Base-by-base conservation (phyloP, 306 rosid species). In the Cicer yamashitae region DNA sequence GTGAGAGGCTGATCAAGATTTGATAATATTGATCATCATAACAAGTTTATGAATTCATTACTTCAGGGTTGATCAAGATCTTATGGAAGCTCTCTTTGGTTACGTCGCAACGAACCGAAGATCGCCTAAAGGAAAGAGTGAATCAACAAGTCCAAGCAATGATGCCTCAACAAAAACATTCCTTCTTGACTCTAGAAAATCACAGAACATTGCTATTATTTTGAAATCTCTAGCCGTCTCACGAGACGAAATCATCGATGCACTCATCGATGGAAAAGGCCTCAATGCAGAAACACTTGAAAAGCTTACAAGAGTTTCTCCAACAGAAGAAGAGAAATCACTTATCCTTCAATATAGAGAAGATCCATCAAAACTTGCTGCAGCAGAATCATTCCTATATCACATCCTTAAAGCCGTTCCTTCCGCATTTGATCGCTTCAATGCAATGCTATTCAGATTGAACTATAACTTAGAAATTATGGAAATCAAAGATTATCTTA, bases 71-170 rank as follows among this genome's bases (percentile, higher is more conserved):
- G 96, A 96, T 84, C 89, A 90, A 10, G 91, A 96, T 77, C 88
- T 96, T 47, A 90, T 92, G 98, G 99, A 92, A 86, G 93, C 96
- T 51, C 96, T 96, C 45, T 96, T 96, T 14, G 97, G 98, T 15
- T 73, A 37, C 2, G 91, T 88, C 5, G 91, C 96, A 10, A 71
- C 88, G 70, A 87, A 72, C 63, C 82, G 73, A 85, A 71, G 7
- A 40, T 40, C 91, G 3, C 89, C 91, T 12, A 80, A 72, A 76
- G 52, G 41, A 43, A 79, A 10, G 1, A 47, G 73, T 12, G 53
- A 74, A 17, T 40, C 83, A 46, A 14, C 8, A 45, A 79, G 67
- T 81, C 56, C 77, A 64, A 73, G 60, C 73, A 78, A 22, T 51
- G 62, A 53, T 10, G 57, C 44, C 52, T 67, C 75, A 68, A 58